Evolutionary conservation across 2,329 filamentous ascomycete species (phyloP).

Genomic region (Penicillium aurantiogriseum): DNA sequence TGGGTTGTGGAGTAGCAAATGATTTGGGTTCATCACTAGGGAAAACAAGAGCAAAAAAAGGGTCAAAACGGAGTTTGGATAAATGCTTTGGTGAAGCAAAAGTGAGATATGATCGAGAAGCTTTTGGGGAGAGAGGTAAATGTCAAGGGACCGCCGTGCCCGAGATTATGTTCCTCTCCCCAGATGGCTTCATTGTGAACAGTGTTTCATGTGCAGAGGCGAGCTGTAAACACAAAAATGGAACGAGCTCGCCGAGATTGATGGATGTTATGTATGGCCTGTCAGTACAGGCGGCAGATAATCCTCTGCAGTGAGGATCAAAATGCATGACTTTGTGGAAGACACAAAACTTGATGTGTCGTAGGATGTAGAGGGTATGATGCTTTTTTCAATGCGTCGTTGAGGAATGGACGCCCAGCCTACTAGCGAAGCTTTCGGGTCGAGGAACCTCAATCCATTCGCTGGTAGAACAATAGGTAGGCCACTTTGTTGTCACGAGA

Average conservation of each 20-base stretch:
- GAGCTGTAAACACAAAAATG: constrained; percentile 1
- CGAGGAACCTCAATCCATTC: constrained; percentile 48
- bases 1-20: not conserved
- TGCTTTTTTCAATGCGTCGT: constrained; percentile 8
- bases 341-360: constrained; percentile 3
- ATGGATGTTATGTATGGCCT: constrained; percentile 16
- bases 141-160: constrained; percentile 8
- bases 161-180: not conserved
- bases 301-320: constrained; percentile 4
- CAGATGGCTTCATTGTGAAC: not conserved
- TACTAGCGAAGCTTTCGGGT: not conserved
- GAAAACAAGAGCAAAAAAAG: not conserved
- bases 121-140: not conserved
- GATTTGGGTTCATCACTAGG: not conserved
- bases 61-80: not conserved
- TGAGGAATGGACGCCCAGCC: not conserved
- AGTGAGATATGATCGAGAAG: not conserved
- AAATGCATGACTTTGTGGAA: constrained; percentile 9
- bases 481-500: constrained; percentile 94
- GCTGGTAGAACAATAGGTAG: constrained; percentile 94
- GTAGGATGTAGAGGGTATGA: constrained; percentile 10
- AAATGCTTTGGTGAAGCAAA: constrained; percentile 3
- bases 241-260: constrained; percentile 2
- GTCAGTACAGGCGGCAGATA: constrained; percentile 3
- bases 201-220: constrained; percentile 5